phyloP scores from a whole-genome alignment of 2,329 filamentous ascomycete species.

The Juglanconis oblonga region DNA sequence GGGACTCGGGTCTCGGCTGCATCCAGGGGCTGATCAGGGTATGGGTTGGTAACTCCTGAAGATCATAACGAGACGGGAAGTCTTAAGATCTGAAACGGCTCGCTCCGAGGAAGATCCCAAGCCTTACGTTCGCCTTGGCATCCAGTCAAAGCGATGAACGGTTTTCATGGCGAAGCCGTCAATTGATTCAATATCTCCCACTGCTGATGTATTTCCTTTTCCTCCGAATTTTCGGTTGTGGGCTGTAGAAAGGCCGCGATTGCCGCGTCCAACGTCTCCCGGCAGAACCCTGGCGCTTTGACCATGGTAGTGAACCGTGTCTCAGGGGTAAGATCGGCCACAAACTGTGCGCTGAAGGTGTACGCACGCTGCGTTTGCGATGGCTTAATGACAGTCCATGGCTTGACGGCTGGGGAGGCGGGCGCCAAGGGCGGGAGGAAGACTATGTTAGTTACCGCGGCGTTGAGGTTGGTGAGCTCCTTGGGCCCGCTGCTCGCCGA shows the following conservation, averaged over 20 bases:
- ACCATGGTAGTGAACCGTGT: slow-evolving; percentile 46
- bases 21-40: not conserved
- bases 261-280: slow-evolving; percentile 46
- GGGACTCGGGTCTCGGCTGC: not conserved
- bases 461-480: slow-evolving; percentile 69
- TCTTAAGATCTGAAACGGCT: slow-evolving; percentile 16
- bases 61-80: slow-evolving; percentile 2
- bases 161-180: slow-evolving; percentile 12
- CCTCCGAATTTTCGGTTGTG: slow-evolving; percentile 26
- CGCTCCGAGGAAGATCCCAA: slow-evolving; percentile 3
- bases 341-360: slow-evolving; percentile 63
- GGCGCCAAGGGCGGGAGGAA: slow-evolving; percentile 62
- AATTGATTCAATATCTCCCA: slow-evolving; percentile 36
- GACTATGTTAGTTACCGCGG: slow-evolving; percentile 77
- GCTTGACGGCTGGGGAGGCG: slow-evolving; percentile 39
- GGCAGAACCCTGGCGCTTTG: slow-evolving; percentile 43
- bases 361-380: slow-evolving; percentile 65
- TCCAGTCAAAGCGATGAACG: slow-evolving; percentile 25
- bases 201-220: slow-evolving; percentile 36
- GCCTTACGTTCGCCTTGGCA: not conserved
- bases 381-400: slow-evolving; percentile 74
- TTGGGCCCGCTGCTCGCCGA: slow-evolving; percentile 57
- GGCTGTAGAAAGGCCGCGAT: slow-evolving; percentile 44
- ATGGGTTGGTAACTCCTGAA: not conserved
- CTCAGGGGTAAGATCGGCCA: slow-evolving; percentile 35